Evolutionary conservation across 2,329 filamentous ascomycete species (phyloP).

Genomic region (Fusarium sp.): DNA sequence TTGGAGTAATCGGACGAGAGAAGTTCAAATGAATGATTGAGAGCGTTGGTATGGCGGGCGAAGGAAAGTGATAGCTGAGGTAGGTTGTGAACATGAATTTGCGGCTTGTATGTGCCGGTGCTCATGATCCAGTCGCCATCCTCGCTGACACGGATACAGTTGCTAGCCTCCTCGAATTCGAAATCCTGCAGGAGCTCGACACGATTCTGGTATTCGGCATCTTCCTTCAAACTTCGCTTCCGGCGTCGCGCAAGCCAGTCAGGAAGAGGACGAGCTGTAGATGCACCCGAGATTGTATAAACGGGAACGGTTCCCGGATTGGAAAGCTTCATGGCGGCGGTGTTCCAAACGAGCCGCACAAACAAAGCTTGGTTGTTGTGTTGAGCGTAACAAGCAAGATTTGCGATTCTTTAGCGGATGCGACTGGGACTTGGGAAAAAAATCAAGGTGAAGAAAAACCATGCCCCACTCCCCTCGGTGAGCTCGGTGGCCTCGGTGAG

Average conservation of each 20-base stretch:
- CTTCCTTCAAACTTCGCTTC: slow-evolving; percentile 92
- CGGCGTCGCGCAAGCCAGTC: slow-evolving; percentile 94
- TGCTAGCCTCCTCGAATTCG: slow-evolving; percentile 95
- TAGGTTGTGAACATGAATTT: slow-evolving; percentile 94
- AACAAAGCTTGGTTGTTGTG: slow-evolving; percentile 32
- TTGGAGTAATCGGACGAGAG: slow-evolving; percentile 94
- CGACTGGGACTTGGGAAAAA: slow-evolving; percentile 45
- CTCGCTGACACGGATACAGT: slow-evolving; percentile 90
- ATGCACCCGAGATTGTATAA: slow-evolving; percentile 94
- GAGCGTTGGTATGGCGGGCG: slow-evolving; percentile 88
- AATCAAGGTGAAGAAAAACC: slow-evolving; percentile 51
- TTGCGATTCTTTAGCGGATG: slow-evolving; percentile 34
- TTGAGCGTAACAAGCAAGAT: slow-evolving; percentile 33
- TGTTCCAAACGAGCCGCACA: slow-evolving; percentile 22
- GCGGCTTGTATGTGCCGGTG: slow-evolving; percentile 79
- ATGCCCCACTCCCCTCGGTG: slow-evolving; percentile 47
- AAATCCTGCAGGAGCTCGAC: slow-evolving; percentile 98
- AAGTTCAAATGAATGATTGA: slow-evolving; percentile 92
- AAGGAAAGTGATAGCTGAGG: slow-evolving; percentile 95
- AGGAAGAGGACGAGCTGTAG: slow-evolving; percentile 87
- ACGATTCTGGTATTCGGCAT: slow-evolving; percentile 92
- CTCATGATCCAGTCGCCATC: slow-evolving; percentile 99
- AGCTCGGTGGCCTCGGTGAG: slow-evolving; percentile 41
- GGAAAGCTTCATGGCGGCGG: slow-evolving; percentile 79
- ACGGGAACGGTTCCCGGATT: slow-evolving; percentile 88